These are phyloP conservation scores for Rhodotorula sp. DNA, from an alignment of 1,284 basidiomycete species.

Conservation along the genomic window DNA sequence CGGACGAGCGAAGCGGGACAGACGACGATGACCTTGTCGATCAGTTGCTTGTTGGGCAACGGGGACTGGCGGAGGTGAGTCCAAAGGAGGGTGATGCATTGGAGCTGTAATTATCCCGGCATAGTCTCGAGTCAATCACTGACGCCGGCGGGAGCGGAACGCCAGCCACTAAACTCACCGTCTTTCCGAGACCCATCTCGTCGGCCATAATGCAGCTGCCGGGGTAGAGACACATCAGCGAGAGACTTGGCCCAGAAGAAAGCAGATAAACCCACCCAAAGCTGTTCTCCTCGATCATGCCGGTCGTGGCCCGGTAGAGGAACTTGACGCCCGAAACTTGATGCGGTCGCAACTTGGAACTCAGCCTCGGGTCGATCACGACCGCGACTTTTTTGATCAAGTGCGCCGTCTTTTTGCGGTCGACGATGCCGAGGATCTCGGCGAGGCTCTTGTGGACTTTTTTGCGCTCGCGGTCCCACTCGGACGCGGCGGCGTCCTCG, in stretches of 20 bases:
- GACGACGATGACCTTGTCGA: conserved; percentile 97
- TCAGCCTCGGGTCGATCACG: conserved; percentile 85
- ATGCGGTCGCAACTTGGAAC: conserved; percentile 89
- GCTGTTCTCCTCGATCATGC: conserved; percentile 85
- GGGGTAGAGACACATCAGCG: too few species aligned
- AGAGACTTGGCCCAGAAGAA: background rate
- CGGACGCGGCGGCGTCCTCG: conserved; percentile 62
- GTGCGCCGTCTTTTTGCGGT: conserved; percentile 60
- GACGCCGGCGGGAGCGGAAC: too few species aligned
- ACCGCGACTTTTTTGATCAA: conserved; percentile 95
- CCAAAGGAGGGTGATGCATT: conserved; percentile 96
- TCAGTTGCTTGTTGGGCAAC: conserved; percentile 74
- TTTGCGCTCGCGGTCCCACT: conserved; percentile 46
- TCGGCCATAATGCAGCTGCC: conserved; percentile 90
- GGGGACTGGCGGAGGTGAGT: conserved; percentile 97
- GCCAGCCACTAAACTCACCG: conserved; percentile 52
- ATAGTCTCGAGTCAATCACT: background rate
- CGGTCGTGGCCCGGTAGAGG: conserved; percentile 90
- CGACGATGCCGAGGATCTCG: conserved; percentile 66
- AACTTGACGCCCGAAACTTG: conserved; percentile 99
- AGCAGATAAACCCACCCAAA: conserved; percentile 60
- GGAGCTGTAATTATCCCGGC: conserved; percentile 54
- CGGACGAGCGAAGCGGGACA: conserved; percentile 95
- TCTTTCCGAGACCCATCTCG: conserved; percentile 82
- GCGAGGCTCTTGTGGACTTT: conserved; percentile 78